Evolutionary conservation across 371 early-diverging fungal genomes (phyloP), one percentile per base, ranked within the genome.

Genomic region (Gilbertella persicaria): DNA sequence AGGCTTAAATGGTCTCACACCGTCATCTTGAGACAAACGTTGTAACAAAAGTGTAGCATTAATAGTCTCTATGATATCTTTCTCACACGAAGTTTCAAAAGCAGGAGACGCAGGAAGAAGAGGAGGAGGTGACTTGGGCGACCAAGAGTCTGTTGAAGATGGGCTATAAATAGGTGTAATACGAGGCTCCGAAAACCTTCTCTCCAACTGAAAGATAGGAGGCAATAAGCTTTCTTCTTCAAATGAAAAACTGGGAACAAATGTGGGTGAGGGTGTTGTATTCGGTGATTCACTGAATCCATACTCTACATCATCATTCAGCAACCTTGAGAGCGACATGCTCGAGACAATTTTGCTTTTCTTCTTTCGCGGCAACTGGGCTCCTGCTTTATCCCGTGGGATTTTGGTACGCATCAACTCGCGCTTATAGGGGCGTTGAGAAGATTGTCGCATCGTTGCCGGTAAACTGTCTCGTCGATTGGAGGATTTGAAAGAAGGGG

Each of bases 21-120:
- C 80, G 49, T 75, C 77, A 39, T 79, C 80, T 50, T 73, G 75
- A 0, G 80, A 80, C 49, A 80, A 57, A 4, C 70, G 56, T 41
- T 77, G 77, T 8, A 80, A 66, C 2, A 67, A 56, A 17, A 77
- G 66, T 2, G 71, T 71, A 10, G 80, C 80, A 53, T 67, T 71
- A 51, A 80, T 71, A 26, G 71, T 70, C 29, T 77, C 80, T 12
- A 75, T 67, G 13, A 77, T 55, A 14, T 75, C 75, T 43, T 74
- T 61, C 10, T 50, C 50, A 26, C 41, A 35, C 0, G 58, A 29
- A 2, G 48, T 33, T 13, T 44, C 45, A 21, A 19, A 24, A 20
- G 50, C 6, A 30, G 45, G 24, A 44, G 58, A 50, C 13, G 16
- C 40, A 40, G 47, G 46, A 33, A 45, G 52, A 24, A 30, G 42